Conservation (phyloP, 805 yeast species). For the Myxozyma melibiosi region DNA sequence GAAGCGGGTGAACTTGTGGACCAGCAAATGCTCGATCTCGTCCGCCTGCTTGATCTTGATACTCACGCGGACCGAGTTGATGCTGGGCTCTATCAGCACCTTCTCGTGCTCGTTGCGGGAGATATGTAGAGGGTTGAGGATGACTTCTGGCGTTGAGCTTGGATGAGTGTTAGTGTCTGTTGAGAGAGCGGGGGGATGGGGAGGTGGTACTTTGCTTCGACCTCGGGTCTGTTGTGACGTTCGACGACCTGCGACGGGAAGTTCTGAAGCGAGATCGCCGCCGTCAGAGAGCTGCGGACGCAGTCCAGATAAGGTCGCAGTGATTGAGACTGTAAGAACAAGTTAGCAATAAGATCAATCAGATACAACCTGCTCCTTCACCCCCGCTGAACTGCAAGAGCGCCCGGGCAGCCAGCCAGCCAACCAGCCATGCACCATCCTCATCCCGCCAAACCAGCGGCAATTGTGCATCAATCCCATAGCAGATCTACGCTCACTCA, state of each 20-base stretch:
- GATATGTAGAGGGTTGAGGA: conserved; percentile 84
- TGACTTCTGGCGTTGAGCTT: conserved; percentile 75
- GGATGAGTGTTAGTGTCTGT: too few species aligned
- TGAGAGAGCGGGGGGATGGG: background rate
- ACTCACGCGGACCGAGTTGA: conserved; percentile 88
- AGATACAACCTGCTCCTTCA: too few species aligned
- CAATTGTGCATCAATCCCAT: too few species aligned
- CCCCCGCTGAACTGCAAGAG: too few species aligned
- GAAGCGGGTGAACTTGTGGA: conserved; percentile 91
- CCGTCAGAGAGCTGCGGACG: conserved; percentile 88
- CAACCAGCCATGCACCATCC: too few species aligned
- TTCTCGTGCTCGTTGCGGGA: conserved; percentile 92
- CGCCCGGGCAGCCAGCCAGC: too few species aligned
- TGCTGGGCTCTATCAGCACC: conserved; percentile 89
- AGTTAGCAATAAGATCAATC: too few species aligned
- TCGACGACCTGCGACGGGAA: conserved; percentile 95
- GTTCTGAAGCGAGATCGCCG: conserved; percentile 88
- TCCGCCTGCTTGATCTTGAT: conserved; percentile 96
- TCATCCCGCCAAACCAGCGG: too few species aligned
- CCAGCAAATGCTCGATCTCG: conserved; percentile 92
- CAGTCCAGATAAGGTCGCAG: conserved; percentile 92
- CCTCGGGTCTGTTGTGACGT: conserved; percentile 96
- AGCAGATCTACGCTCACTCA: too few species aligned
- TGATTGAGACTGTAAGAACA: conserved; percentile 93
- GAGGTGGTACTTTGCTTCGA: conserved; percentile 62